Evolutionary conservation across 2,329 filamentous ascomycete genomes (phyloP).

Genomic region (Celoporthe dispersa): DNA sequence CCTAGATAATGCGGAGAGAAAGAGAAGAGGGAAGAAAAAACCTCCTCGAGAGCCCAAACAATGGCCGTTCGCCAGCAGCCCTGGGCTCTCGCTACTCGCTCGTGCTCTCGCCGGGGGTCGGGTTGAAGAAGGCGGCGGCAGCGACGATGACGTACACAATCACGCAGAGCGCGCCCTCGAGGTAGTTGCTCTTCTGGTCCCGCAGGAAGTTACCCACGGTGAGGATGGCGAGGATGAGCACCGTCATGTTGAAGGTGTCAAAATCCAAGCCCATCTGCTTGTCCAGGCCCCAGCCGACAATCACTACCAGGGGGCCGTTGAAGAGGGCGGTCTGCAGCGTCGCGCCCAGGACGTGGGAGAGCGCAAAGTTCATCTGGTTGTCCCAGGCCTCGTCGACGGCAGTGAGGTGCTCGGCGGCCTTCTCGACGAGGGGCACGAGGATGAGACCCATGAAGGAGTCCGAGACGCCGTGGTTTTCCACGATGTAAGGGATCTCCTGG

Average conservation of each 20-base stretch:
- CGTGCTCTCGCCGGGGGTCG: slow-evolving; percentile 43
- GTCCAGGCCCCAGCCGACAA: slow-evolving; percentile 79
- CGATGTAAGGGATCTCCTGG: slow-evolving; percentile 56
- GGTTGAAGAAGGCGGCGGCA: slow-evolving; percentile 62
- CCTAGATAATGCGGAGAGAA: neutral
- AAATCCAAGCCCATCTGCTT: slow-evolving; percentile 81
- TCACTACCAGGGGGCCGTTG: slow-evolving; percentile 80
- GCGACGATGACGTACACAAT: slow-evolving; percentile 66
- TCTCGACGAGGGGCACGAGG: slow-evolving; percentile 80
- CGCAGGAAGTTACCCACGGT: slow-evolving; percentile 86
- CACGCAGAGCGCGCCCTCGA: slow-evolving; percentile 83
- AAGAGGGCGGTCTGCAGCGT: slow-evolving; percentile 89
- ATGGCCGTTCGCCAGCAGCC: slow-evolving; percentile 1
- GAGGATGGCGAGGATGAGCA: slow-evolving; percentile 82
- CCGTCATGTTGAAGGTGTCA: slow-evolving; percentile 81
- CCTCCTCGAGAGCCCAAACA: neutral
- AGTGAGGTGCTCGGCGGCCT: slow-evolving; percentile 83
- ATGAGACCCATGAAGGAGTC: slow-evolving; percentile 65
- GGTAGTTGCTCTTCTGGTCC: slow-evolving; percentile 87
- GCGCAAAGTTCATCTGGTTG: slow-evolving; percentile 81
- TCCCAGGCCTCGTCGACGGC: slow-evolving; percentile 86
- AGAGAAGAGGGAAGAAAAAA: neutral
- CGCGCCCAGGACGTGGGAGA: slow-evolving; percentile 83
- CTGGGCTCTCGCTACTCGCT: neutral
- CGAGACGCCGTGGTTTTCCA: slow-evolving; percentile 28